Conservation (phyloP, 768 basidiomycete species). For the Amylocystis lapponica region DNA sequence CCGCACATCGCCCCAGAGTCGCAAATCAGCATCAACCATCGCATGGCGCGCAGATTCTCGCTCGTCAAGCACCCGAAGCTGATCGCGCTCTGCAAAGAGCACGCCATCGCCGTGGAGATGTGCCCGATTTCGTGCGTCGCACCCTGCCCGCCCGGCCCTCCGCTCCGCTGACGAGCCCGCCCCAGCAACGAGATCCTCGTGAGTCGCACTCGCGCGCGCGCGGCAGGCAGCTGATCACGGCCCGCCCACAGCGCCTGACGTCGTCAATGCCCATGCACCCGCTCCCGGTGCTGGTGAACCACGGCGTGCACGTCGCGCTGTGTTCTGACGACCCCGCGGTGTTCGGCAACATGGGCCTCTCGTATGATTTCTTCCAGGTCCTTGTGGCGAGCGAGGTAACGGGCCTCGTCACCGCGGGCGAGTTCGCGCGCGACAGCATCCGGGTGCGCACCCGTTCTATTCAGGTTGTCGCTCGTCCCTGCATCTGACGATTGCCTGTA, state of each 20-base stretch:
- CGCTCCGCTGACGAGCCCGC: background rate
- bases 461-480: background rate
- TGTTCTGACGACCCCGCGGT: conserved; percentile 73
- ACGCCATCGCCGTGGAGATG: conserved; percentile 61
- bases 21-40: too few species aligned
- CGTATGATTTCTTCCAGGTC: conserved; percentile 71
- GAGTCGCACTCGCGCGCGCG: background rate
- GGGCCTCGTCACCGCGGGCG: conserved; percentile 55
- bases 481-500: too few species aligned
- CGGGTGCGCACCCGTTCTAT: too few species aligned
- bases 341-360: conserved; percentile 74
- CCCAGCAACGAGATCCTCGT: conserved; percentile 71
- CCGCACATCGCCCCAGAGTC: too few species aligned
- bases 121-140: conserved; percentile 74
- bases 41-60: conserved; percentile 45
- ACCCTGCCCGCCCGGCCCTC: background rate
- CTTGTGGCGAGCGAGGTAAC: conserved; percentile 24
- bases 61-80: conserved; percentile 73
- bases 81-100: conserved; percentile 59
- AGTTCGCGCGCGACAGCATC: conserved; percentile 62
- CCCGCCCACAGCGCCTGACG: conserved; percentile 49
- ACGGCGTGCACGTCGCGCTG: conserved; percentile 66
- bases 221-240: background rate
- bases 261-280: conserved; percentile 81
- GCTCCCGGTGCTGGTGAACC: conserved; percentile 62